Percentiles rank a stretch among this genome's conserved stretches.
phyloP scores from a whole-genome alignment of 1,284 basidiomycete genomes.

The Cutaneotrichosporon curvatum region DNA sequence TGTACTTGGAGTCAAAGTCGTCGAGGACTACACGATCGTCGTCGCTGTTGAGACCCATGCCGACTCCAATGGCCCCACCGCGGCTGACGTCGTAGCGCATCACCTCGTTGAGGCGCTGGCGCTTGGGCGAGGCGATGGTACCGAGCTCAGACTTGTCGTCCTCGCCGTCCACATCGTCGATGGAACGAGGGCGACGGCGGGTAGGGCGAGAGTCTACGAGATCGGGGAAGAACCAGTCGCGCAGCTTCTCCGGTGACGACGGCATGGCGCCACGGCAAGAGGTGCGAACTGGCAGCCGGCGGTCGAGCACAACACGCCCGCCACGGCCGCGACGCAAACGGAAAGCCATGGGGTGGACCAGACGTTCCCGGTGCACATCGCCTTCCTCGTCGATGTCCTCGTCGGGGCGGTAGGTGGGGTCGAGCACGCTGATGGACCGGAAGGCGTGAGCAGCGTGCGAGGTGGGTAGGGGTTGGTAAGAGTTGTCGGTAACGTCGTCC shows the following conservation, averaged over 20 bases:
- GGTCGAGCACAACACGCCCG: slow-evolving; percentile 70
- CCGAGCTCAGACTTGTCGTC: slow-evolving; percentile 12
- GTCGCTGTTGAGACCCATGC: slow-evolving; percentile 42
- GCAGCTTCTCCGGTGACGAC: slow-evolving; percentile 17
- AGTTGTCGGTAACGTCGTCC: slow-evolving; percentile 79
- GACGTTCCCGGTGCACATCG: slow-evolving; percentile 10
- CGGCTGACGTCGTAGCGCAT: slow-evolving; percentile 40
- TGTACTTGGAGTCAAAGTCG: slow-evolving; percentile 44
- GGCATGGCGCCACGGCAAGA: slow-evolving; percentile 23
- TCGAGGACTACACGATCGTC: slow-evolving; percentile 45
- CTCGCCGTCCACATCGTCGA: slow-evolving; percentile 27
- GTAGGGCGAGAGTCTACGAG: slow-evolving; percentile 8
- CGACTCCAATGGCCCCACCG: slow-evolving; percentile 41
- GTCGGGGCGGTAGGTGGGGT: slow-evolving; percentile 31
- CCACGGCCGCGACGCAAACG: slow-evolving; percentile 73
- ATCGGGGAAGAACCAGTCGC: slow-evolving; percentile 34
- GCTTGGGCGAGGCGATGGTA: slow-evolving; percentile 13
- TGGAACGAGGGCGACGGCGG: slow-evolving; percentile 27
- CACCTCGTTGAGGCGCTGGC: slow-evolving; percentile 34
- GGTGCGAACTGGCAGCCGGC: slow-evolving; percentile 50
- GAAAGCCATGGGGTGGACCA: slow-evolving; percentile 48
- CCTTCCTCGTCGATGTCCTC: slow-evolving; percentile 31
- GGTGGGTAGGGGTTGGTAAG: slow-evolving; percentile 55
- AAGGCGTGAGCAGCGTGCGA: slow-evolving; percentile 48
- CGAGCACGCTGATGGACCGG: slow-evolving; percentile 40